phyloP scores from a whole-genome alignment of 2,329 filamentous ascomycete species.

The Exophiala mesophila region DNA sequence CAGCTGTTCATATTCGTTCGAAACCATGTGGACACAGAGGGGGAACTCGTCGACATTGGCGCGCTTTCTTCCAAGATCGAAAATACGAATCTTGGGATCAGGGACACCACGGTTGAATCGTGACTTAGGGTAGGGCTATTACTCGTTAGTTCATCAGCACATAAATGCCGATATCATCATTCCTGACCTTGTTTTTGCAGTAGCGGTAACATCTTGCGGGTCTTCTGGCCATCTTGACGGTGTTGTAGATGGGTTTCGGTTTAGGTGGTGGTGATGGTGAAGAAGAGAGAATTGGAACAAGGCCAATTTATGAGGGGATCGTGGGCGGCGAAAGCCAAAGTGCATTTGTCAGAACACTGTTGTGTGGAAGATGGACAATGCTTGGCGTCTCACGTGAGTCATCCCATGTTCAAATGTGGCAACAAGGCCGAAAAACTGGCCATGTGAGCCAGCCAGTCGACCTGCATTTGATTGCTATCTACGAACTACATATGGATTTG shows the following conservation, averaged over 20 bases:
- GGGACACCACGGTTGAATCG: conserved; percentile 99
- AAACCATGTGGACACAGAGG: conserved; percentile 97
- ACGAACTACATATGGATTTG: too few species aligned
- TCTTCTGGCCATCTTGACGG: conserved; percentile 95
- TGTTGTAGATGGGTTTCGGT: conserved; percentile 43
- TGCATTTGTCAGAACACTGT: neutral
- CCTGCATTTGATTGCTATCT: too few species aligned
- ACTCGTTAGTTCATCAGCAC: conserved; percentile 6
- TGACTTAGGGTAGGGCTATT: conserved; percentile 94
- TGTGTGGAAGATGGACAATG: neutral
- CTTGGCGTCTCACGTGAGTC: neutral
- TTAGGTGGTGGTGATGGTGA: conserved; percentile 39
- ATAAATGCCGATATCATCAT: neutral
- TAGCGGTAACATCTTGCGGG: conserved; percentile 99
- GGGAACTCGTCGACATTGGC: conserved; percentile 99
- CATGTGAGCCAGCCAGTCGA: too few species aligned
- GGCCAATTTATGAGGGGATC: conserved; percentile 6
- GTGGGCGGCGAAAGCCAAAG: neutral
- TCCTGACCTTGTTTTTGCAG: conserved; percentile 99
- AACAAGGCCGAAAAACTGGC: too few species aligned
- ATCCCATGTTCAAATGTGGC: too few species aligned
- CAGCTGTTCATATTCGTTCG: conserved; percentile 99
- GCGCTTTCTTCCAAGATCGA: conserved; percentile 97
- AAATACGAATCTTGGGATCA: conserved; percentile 83
- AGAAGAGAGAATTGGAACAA: conserved; percentile 7